Evolutionary conservation across 108 stramenopile genomes (phyloP).

Genomic region (Nannochloropsis gaditana): DNA sequence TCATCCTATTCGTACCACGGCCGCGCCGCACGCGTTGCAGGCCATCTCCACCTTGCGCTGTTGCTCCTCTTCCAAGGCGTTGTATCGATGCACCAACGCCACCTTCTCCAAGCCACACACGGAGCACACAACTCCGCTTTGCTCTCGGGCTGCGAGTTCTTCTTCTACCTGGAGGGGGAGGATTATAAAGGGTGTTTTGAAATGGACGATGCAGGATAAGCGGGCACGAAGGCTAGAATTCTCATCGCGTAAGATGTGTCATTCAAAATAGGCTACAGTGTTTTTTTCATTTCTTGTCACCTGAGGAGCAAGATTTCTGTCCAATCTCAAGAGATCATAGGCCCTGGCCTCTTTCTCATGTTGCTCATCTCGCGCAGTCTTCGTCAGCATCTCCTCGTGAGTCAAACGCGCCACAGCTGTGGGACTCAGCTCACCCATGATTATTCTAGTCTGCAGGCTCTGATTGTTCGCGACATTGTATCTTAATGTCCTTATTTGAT

Average conservation of each 20-base stretch:
- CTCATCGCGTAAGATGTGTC: no score
- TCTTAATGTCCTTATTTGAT: neutral
- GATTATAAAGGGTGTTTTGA: no score
- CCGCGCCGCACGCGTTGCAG: neutral
- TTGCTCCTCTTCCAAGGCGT: neutral
- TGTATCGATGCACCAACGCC: neutral
- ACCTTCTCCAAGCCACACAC: neutral
- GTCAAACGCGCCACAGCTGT: neutral
- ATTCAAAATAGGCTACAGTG: neutral
- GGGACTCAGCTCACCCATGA: neutral
- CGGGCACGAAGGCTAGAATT: no score
- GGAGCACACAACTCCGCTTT: neutral
- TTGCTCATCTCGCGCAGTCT: neutral
- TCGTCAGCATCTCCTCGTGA: constrained; percentile 10
- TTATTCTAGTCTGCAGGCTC: neutral
- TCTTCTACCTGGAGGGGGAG: neutral
- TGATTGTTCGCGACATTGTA: neutral
- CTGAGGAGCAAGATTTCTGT: neutral
- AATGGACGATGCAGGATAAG: no score
- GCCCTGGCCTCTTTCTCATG: constrained; percentile 7
- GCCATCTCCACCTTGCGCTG: neutral
- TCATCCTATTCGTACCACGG: neutral
- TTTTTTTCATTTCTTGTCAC: neutral
- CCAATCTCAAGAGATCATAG: neutral
- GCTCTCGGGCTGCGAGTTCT: neutral